A percentile compares a stretch with the other conserved stretches of the same genome.
Conservation (phyloP, 2,329 filamentous ascomycete genomes). For the Byssoonygena ceratinophila region DNA sequence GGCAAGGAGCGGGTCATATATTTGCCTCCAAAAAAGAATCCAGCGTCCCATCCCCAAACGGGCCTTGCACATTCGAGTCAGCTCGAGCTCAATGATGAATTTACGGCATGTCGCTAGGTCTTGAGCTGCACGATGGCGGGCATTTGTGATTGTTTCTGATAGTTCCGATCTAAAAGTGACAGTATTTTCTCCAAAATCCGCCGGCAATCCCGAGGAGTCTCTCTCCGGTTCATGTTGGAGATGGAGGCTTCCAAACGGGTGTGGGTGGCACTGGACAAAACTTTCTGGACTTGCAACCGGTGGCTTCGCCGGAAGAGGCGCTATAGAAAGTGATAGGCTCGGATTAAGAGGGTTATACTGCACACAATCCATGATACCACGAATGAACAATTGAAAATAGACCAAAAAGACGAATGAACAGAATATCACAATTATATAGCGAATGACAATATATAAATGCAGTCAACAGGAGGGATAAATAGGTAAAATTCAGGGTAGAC, state of each 20-base stretch:
- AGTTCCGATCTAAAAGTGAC: constrained; percentile 6
- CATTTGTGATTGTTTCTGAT: constrained; percentile 15
- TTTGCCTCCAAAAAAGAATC: constrained; percentile 24
- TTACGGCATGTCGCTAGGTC: constrained; percentile 23
- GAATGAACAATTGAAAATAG: neutral
- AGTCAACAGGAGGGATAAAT: neutral
- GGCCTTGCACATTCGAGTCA: constrained; percentile 25
- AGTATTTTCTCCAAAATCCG: neutral
- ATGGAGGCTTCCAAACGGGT: neutral
- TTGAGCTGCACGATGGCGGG: constrained; percentile 20
- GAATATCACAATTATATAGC: neutral
- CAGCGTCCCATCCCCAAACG: constrained; percentile 23
- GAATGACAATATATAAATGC: neutral
- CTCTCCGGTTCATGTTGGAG: neutral
- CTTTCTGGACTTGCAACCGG: neutral
- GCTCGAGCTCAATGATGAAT: constrained; percentile 23
- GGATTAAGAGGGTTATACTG: constrained; percentile 1
- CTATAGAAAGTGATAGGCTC: neutral
- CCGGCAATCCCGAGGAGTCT: neutral
- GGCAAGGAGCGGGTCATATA: constrained; percentile 21
- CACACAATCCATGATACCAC: neutral
- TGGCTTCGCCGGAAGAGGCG: neutral
- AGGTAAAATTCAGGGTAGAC: neutral
- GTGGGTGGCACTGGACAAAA: neutral
- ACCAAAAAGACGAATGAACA: neutral